Evolutionary conservation across 441 rosid species (phyloP), one percentile per base, ranked within the genome.

Genomic region (Codiaeum variegatum): DNA sequence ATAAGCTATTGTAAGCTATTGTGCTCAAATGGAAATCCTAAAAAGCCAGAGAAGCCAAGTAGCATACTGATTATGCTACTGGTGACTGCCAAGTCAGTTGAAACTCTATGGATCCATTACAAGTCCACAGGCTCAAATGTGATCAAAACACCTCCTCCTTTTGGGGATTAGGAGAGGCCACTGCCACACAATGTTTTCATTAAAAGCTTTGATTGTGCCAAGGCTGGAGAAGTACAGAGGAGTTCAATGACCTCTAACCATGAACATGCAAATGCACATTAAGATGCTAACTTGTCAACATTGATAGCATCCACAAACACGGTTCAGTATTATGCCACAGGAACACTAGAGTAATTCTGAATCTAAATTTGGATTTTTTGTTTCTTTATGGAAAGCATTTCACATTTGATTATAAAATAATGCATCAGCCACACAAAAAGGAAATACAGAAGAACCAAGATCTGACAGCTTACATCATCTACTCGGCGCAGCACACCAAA

Each of bases 401-500:
- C 28, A 49, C 9, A 18, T 2, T 4, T 49, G 26, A 67, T n/a
- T n/a, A 29, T 52, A 31, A 51, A 67, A 21, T 21, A 38, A 28
- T 26, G n/a, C 68, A 59, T 59, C 38, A 13, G 11, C 67, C 76
- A 75, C 34, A 51, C 23, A 29, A 71, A 70, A 24, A 23, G 31
- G 31, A 67, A 42, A 62, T 38, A 21, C 49, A n/a, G 18, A 74
- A 54, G 32, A 71, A 34, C 68, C 26, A 21, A 73, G 24, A 69
- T 74, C 29, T 59, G 71, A 66, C n/a, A 29, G 59, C 91, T 87
- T 89, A 93, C 99, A 77, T 96, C 98, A 71, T 88, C 93, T 62
- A 96, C 88, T 56, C 98, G 98, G 62, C 79, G 89, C 81, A 96
- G 96, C 73, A 90, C 85, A 71, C 97, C 98, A 77, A 84, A 90